Evolutionary conservation across 1,284 basidiomycete genomes (phyloP).

Genomic region (Cryptococcus sp.): DNA sequence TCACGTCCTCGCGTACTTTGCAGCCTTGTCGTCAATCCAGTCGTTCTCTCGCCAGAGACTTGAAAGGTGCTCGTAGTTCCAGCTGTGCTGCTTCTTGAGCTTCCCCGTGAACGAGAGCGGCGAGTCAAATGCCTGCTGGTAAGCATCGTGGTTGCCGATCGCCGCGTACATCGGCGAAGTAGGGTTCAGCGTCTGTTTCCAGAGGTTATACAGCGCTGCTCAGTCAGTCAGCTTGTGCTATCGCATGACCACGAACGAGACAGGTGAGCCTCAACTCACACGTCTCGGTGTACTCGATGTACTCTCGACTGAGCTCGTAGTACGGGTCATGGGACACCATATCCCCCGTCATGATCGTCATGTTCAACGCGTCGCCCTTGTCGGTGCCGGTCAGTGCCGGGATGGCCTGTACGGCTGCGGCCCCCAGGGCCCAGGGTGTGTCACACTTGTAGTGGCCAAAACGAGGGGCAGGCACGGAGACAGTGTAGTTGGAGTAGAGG

Average conservation of each 20-base stretch:
- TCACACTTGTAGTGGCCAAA: constrained; percentile 67
- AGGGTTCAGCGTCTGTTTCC: constrained; percentile 60
- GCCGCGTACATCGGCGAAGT: constrained; percentile 65
- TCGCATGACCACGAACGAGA: constrained; percentile 11
- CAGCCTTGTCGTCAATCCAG: constrained; percentile 64
- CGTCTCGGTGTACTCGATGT: constrained; percentile 55
- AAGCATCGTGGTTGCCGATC: constrained; percentile 72
- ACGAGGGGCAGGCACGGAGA: constrained; percentile 60
- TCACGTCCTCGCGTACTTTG: constrained; percentile 57
- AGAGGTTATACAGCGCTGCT: constrained; percentile 61
- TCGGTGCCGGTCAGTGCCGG: constrained; percentile 63
- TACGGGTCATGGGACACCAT: constrained; percentile 67
- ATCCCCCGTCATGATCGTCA: constrained; percentile 71
- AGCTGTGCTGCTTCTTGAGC: constrained; percentile 52
- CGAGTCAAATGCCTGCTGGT: constrained; percentile 63
- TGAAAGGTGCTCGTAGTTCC: constrained; percentile 72
- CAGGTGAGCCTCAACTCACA: constrained; percentile 30
- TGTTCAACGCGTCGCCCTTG: constrained; percentile 59
- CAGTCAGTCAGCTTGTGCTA: constrained; percentile 1
- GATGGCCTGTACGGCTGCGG: constrained; percentile 65
- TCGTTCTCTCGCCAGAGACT: constrained; percentile 65
- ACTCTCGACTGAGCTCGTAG: constrained; percentile 61
- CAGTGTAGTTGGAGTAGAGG: constrained; percentile 55
- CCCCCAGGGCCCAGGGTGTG: constrained; percentile 62
- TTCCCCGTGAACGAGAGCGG: constrained; percentile 51